Evolutionary conservation across 2,329 filamentous ascomycete genomes (phyloP).

Genomic region (Mollisiaceae sp.): DNA sequence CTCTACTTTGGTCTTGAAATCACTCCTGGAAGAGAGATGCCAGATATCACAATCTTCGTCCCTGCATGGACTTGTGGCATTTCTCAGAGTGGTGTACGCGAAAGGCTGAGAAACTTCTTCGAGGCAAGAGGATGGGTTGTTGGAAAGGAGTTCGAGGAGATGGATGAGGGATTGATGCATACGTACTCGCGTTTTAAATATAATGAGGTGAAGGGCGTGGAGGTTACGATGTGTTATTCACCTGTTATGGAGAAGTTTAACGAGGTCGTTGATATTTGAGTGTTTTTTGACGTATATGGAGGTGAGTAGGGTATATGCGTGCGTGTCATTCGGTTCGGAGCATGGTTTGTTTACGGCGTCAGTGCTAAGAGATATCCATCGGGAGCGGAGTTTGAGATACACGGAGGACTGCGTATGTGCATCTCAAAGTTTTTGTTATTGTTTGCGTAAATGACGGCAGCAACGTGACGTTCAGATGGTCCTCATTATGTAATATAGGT

Average conservation of each 20-base stretch:
- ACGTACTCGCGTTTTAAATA: neutral
- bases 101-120: constrained; percentile 1
- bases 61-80: neutral
- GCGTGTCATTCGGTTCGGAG: too few relatives aligned
- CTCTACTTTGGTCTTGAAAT: constrained; percentile 5
- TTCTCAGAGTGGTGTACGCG: neutral
- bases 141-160: neutral
- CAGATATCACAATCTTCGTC: constrained; percentile 2
- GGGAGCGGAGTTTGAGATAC: too few relatives aligned
- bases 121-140: neutral
- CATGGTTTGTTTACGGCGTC: too few relatives aligned
- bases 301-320: too few relatives aligned
- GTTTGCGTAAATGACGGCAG: too few relatives aligned
- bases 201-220: neutral
- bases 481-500: too few relatives aligned
- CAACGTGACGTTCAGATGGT: too few relatives aligned
- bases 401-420: too few relatives aligned
- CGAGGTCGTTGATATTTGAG: neutral
- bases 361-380: too few relatives aligned
- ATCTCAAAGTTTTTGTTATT: too few relatives aligned
- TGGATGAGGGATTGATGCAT: neutral
- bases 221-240: neutral
- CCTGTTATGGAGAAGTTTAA: neutral
- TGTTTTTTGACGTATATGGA: too few relatives aligned
- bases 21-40: neutral